Conservation (phyloP, 2,329 filamentous ascomycete genomes). For the Botryotinia globosa region DNA sequence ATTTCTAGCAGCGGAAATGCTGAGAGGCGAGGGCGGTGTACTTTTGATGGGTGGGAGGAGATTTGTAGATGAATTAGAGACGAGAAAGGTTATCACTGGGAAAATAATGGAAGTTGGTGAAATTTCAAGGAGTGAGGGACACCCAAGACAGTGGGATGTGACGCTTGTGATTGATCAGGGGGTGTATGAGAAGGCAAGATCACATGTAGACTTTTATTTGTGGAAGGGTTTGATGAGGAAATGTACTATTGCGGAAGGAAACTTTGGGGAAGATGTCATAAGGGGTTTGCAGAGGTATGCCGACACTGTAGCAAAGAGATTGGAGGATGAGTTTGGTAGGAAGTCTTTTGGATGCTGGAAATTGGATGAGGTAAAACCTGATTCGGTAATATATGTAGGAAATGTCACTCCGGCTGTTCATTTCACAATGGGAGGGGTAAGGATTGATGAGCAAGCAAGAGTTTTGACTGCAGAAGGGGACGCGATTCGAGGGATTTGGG, state of each 20-base stretch:
- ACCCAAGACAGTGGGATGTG: conserved; percentile 55
- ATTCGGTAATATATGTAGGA: conserved; percentile 56
- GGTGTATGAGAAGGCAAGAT: conserved; percentile 49
- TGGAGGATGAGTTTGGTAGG: conserved; percentile 48
- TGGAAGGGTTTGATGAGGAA: conserved; percentile 61
- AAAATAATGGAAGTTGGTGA: conserved; percentile 46
- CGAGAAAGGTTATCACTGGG: conserved; percentile 53
- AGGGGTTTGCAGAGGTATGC: conserved; percentile 51
- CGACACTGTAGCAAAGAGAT: conserved; percentile 42
- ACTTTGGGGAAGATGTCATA: conserved; percentile 38
- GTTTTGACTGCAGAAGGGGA: conserved; percentile 46
- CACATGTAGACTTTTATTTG: conserved; percentile 61
- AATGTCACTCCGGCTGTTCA: conserved; percentile 61
- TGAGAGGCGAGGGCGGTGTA: conserved; percentile 61
- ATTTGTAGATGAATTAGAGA: conserved; percentile 64
- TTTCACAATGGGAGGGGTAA: conserved; percentile 65
- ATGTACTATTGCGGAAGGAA: conserved; percentile 51
- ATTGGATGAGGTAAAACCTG: conserved; percentile 48
- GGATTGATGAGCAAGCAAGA: conserved; percentile 53
- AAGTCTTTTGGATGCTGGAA: conserved; percentile 55
- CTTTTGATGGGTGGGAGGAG: conserved; percentile 50
- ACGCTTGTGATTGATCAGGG: conserved; percentile 59
- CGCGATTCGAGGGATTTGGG: conserved; percentile 57
- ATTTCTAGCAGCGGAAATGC: conserved; percentile 61
- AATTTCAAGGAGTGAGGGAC: conserved; percentile 23